phyloP scores from a whole-genome alignment of 164 flowering plant species.

The Magnolia sinica region DNA sequence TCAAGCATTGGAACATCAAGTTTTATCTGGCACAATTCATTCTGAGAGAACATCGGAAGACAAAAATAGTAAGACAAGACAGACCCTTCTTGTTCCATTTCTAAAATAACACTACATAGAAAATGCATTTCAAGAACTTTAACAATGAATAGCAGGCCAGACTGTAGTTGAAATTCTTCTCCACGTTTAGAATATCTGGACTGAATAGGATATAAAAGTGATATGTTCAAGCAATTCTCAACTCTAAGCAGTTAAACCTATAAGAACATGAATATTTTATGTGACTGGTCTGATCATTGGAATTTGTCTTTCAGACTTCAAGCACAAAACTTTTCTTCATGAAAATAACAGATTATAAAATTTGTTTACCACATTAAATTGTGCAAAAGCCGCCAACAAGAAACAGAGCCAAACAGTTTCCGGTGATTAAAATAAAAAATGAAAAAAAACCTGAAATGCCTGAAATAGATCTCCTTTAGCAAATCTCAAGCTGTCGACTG shows the following conservation, averaged over 20 bases:
- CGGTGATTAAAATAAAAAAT: background rate
- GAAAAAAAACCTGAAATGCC: slow-evolving; percentile 80
- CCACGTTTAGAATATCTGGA: no score
- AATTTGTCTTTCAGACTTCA: background rate
- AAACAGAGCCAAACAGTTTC: background rate
- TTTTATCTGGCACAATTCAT: slow-evolving; percentile 82
- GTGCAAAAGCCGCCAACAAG: background rate
- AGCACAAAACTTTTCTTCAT: background rate
- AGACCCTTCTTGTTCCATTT: background rate
- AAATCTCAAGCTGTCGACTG: slow-evolving; percentile 88
- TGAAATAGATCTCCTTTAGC: slow-evolving; percentile 79
- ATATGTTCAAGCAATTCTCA: no score
- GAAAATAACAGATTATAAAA: background rate
- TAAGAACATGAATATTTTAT: background rate
- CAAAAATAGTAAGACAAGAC: background rate
- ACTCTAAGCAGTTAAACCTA: no score
- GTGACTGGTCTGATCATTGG: background rate
- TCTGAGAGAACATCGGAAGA: slow-evolving; percentile 42
- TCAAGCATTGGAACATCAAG: slow-evolving; percentile 75
- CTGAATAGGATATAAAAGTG: no score
- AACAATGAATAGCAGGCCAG: background rate
- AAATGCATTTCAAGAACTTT: background rate
- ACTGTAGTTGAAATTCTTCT: background rate
- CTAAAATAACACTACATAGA: background rate
- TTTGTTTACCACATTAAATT: background rate